Evolutionary conservation across 2,329 filamentous ascomycete genomes (phyloP).

Genomic region (Curvularia spicifera): DNA sequence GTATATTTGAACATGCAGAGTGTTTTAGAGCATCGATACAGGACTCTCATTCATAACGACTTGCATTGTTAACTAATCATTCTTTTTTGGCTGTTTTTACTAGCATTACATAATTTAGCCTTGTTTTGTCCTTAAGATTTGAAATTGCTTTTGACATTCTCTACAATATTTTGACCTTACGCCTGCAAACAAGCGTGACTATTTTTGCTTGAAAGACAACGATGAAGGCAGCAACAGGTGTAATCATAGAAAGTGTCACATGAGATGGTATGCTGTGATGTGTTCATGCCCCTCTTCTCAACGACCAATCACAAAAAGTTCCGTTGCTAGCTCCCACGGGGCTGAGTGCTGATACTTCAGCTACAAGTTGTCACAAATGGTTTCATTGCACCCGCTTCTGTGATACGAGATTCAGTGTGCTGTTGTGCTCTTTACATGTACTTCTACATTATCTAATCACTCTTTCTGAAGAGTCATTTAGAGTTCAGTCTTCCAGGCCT

Average conservation of each 20-base stretch:
- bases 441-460: not conserved
- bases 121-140: no score
- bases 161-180: no score
- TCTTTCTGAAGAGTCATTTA: not conserved
- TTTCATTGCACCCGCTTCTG: not conserved
- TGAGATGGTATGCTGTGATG: not conserved
- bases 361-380: not conserved
- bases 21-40: no score
- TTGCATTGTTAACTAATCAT: no score
- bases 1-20: no score
- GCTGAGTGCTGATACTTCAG: not conserved
- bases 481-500: not conserved
- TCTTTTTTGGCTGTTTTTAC: no score
- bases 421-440: not conserved
- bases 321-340: not conserved
- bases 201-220: no score
- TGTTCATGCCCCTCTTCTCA: not conserved
- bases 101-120: no score
- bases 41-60: no score
- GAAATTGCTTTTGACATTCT: no score
- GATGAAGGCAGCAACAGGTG: no score
- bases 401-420: not conserved
- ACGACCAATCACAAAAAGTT: not conserved
- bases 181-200: no score
- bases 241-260: not conserved